Base-by-base conservation (phyloP, 352 stramenopile species). In the Phytophthora citricola region DNA sequence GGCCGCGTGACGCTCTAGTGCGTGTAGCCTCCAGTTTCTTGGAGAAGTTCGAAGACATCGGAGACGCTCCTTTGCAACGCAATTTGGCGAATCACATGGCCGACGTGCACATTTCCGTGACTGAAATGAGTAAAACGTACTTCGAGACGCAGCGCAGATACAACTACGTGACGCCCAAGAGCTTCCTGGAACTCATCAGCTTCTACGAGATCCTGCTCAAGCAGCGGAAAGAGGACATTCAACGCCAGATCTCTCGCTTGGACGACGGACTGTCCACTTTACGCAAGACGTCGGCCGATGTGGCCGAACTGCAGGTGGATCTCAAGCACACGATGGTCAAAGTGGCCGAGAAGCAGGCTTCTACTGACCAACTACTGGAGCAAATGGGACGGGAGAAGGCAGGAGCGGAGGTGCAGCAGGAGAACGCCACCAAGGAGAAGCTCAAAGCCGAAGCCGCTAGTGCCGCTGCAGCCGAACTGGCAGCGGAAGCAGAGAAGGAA, bases 91-190 rank as follows among this genome's bases (percentile, higher is more conserved):
- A 98, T 38, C 97, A 99, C 71, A 99, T 99, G 97, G 94, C 97
- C 1, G 92, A 99, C 51, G 97, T 99, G 51, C 97, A 99, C 78
- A 95, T 99, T 67, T 98, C 91, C 8, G 97, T 99, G 43, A 98
- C 91, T 2, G 92, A 98, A 58, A 97, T 98, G 82, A 98, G 91
- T 32, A 92, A 95, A 53, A 87, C 90, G 65, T 99, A 98, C 83
- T 92, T 98, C 58, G 90, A 98, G 62, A 97, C 92, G 6, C 94
- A 99, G 69, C 81, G 95, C 0, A 87, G 97, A 7, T 99, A 98
- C 91, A 99, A 99, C 74, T 99, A 99, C 73, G 96, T 99, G 51
- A 99, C 97, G 40, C 97, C 97, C 6, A 99, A 99, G 81, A 98
- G 91, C 66, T 99, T 98, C 79, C 82, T 99, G 22, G 97, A 99